Evolutionary conservation across 1,139 yeast genomes (phyloP).

Genomic region (Candida sp.): DNA sequence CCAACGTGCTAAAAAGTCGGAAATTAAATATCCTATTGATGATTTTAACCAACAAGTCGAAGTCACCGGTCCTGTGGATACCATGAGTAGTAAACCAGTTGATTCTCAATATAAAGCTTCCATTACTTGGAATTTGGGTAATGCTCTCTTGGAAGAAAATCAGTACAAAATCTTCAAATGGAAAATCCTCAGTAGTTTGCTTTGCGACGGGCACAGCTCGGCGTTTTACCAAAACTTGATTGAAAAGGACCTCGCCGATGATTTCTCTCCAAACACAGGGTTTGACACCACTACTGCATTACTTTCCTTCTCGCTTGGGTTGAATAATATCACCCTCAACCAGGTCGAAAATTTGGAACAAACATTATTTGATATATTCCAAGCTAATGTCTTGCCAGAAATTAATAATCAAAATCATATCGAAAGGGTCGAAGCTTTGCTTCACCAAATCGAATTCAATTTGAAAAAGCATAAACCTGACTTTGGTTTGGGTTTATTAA

Average conservation of each 20-base stretch:
- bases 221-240: conserved; percentile 82
- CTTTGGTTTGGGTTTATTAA: conserved; percentile 79
- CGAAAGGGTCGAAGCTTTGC: conserved; percentile 72
- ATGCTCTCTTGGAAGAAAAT: conserved; percentile 52
- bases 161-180: conserved; percentile 68
- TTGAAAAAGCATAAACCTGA: conserved; percentile 89
- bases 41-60: conserved; percentile 17
- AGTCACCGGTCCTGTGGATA: conserved; percentile 76
- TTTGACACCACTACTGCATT: conserved; percentile 79
- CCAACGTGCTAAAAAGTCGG: conserved; percentile 27
- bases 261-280: conserved; percentile 86
- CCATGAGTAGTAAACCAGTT: conserved; percentile 60
- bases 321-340: conserved; percentile 65
- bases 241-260: conserved; percentile 83
- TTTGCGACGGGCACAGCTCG: conserved; percentile 91
- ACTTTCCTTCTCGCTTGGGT: conserved; percentile 79
- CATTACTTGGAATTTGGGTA: conserved; percentile 83
- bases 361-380: conserved; percentile 42
- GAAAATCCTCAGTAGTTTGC: conserved; percentile 66
- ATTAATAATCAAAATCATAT: conserved; percentile 48
- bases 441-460: conserved; percentile 90
- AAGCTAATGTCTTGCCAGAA: conserved; percentile 34
- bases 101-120: conserved; percentile 76
- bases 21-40: conserved; percentile 23
- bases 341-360: conserved; percentile 45